Evolutionary conservation across 768 basidiomycete genomes (phyloP), one percentile per base, ranked within the genome.

Genomic region (Lentinula guzmanii): DNA sequence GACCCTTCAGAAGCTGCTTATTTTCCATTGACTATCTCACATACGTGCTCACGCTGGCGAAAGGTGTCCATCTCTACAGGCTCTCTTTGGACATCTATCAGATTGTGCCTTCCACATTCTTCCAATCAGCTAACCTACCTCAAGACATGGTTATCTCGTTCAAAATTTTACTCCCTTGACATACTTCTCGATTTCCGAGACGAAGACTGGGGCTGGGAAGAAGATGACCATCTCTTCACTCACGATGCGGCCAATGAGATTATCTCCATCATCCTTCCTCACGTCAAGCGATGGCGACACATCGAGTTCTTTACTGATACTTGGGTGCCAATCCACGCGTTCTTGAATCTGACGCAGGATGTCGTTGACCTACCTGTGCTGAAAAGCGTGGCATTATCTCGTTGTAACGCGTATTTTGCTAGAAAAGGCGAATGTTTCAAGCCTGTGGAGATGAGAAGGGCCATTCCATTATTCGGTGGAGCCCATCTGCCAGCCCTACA

Each of bases 121-220:
- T 61, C 65, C 6, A 64, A 61, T 5, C 79, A 82, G 62, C 63
- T 81, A 4, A 59, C 66, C 16, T 76, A 77, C 55, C 69, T 75
- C 4, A 57, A 70, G 1, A 63, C 75, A 21, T 82, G 74, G 69
- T 67, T 86, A 6, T 61, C 64, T 13, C 76, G 83, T n/a, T 86
- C 86, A 9, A 70, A 72, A 24, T 62, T 66, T 11, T 71, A 72
- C 57, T 78, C 84, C 1, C 74, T 87, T 52, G 74, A 82, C 63
- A 74, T 87, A 51, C 68, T 77, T 50, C 75, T 86, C 64, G 85
- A 86, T 66, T 77, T 86, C 64, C 82, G 85, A 16, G 85, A 87
- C 70, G 79, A 79, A 1, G 65, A 69, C 18, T 86, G 85, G 80
- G 72, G 80, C 55, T 86, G 83, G 82, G 76, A 80, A 1, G 78